phyloP scores from a whole-genome alignment of 2,329 filamentous ascomycete genomes.

The Cylindrodendrum hubeiense region DNA sequence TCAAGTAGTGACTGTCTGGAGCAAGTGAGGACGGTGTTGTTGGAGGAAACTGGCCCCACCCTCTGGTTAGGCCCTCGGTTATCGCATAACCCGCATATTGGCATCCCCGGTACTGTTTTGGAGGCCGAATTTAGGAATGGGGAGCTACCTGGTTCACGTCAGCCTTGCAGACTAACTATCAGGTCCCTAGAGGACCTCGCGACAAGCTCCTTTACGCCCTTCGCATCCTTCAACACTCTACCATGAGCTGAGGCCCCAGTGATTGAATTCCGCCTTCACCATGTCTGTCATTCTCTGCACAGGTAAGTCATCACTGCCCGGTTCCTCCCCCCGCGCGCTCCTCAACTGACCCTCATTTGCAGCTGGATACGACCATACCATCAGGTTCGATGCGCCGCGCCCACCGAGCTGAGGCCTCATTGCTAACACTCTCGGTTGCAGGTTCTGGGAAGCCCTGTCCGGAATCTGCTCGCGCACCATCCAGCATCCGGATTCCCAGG shows the following conservation, averaged over 20 bases:
- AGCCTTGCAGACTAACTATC: slow-evolving; percentile 23
- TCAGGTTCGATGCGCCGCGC: slow-evolving; percentile 58
- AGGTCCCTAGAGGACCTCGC: slow-evolving; percentile 34
- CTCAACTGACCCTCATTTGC: slow-evolving; percentile 36
- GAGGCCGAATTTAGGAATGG: slow-evolving; percentile 37
- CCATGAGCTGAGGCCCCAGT: slow-evolving; percentile 41
- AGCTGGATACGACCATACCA: slow-evolving; percentile 75
- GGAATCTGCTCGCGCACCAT: slow-evolving; percentile 98
- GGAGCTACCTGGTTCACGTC: slow-evolving; percentile 20
- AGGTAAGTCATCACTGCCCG: slow-evolving; percentile 55
- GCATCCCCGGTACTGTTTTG: slow-evolving; percentile 21
- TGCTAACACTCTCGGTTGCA: slow-evolving; percentile 52
- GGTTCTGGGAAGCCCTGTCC: slow-evolving; percentile 98
- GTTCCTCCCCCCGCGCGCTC: neutral
- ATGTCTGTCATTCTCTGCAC: slow-evolving; percentile 76
- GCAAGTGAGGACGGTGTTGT: neutral
- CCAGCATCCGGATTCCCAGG: slow-evolving; percentile 97
- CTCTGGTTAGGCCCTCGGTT: neutral
- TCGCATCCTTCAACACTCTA: slow-evolving; percentile 20
- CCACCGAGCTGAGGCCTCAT: neutral
- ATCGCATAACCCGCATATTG: slow-evolving; percentile 17
- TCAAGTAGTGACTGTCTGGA: neutral
- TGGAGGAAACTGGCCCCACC: neutral
- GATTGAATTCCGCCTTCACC: slow-evolving; percentile 33
- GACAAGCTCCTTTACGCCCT: slow-evolving; percentile 6